A percentile compares a stretch with the other conserved stretches of the same genome.
Evolutionary conservation across 768 basidiomycete species (phyloP).

Genomic region (Imleria badia): DNA sequence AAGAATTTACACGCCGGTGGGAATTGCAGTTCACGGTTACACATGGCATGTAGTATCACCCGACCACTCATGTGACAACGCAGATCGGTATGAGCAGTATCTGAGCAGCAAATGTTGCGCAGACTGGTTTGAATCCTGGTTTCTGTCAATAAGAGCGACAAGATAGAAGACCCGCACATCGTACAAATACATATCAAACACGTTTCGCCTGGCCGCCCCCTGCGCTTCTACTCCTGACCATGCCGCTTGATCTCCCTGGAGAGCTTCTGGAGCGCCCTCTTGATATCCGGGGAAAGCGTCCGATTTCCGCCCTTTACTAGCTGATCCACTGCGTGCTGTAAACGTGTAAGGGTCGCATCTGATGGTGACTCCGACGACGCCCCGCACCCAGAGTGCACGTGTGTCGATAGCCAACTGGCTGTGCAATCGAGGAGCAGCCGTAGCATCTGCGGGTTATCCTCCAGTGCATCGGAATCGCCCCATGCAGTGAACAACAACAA

Average conservation of each 20-base stretch:
- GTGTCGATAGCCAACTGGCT: neutral
- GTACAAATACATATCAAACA: neutral
- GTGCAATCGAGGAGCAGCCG: neutral
- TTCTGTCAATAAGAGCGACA: neutral
- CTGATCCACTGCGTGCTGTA: neutral
- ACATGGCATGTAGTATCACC: no score
- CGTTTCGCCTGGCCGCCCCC: neutral
- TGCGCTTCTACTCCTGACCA: neutral
- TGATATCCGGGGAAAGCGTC: neutral
- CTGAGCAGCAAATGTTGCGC: neutral
- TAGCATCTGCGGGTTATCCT: slow-evolving; percentile 7
- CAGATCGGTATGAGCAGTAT: no score
- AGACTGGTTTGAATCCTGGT: neutral
- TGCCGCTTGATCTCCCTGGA: neutral
- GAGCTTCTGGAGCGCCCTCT: neutral
- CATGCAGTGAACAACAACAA: slow-evolving; percentile 5
- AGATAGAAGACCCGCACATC: neutral
- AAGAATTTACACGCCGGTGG: no score
- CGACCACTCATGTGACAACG: no score
- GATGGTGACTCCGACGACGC: neutral
- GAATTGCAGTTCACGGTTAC: neutral
- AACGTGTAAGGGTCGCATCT: neutral
- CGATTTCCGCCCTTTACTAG: neutral
- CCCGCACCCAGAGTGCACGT: neutral
- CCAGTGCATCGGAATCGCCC: slow-evolving; percentile 1